These are phyloP conservation scores for Entoloma clypeatum DNA, from an alignment of 1,284 basidiomycete species.

Conservation along the genomic window DNA sequence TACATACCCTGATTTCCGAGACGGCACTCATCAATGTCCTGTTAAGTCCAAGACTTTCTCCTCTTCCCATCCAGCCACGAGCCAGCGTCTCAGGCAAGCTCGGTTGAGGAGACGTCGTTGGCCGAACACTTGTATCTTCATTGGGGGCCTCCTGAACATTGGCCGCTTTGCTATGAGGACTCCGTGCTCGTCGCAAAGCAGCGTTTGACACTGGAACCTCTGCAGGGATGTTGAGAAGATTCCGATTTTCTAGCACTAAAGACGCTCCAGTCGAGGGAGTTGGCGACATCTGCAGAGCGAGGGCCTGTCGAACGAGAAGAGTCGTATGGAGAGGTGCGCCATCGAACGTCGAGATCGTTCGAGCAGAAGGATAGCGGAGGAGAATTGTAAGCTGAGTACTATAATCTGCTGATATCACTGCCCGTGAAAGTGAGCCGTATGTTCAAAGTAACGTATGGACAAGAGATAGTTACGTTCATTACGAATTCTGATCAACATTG, in stretches of 20 bases:
- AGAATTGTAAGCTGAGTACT: constrained; percentile 78
- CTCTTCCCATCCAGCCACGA: constrained; percentile 65
- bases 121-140: constrained; percentile 15
- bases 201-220: constrained; percentile 56
- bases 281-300: constrained; percentile 72
- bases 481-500: constrained; percentile 89
- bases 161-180: constrained; percentile 20
- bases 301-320: constrained; percentile 79
- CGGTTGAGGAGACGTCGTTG: constrained; percentile 20
- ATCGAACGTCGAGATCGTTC: constrained; percentile 26
- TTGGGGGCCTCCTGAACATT: constrained; percentile 13
- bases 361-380: constrained; percentile 74
- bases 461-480: constrained; percentile 62
- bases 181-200: constrained; percentile 36
- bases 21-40: constrained; percentile 75
- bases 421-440: constrained; percentile 15
- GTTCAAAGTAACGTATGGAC: constrained; percentile 4
- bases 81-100: constrained; percentile 65
- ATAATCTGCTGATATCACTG: constrained; percentile 85
- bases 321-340: constrained; percentile 50
- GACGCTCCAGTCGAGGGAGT: constrained; percentile 70
- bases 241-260: constrained; percentile 77
- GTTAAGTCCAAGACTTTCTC: constrained; percentile 77
- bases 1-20: constrained; percentile 62
- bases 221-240: constrained; percentile 65